Conservation (phyloP, 2,329 filamentous ascomycete species). For the Xylaria sp. region DNA sequence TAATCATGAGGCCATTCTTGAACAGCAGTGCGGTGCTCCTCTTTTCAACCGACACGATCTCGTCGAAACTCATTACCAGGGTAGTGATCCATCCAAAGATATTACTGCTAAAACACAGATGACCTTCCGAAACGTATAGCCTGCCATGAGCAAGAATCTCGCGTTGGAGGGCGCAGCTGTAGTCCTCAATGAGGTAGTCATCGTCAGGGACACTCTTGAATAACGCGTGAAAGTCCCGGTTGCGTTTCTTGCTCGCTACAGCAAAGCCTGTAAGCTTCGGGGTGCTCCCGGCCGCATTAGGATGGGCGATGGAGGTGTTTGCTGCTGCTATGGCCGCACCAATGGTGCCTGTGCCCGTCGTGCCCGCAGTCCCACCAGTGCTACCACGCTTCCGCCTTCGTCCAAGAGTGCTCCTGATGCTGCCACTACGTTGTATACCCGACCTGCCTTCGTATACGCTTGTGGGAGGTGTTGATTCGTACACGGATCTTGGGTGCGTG, state of each 20-base stretch:
- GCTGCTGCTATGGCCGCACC: slow-evolving; percentile 73
- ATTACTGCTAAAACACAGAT: slow-evolving; percentile 98
- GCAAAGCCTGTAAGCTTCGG: slow-evolving; percentile 92
- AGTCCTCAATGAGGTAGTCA: slow-evolving; percentile 97
- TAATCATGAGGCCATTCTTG: slow-evolving; percentile 96
- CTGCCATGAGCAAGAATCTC: slow-evolving; percentile 94
- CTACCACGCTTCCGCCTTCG: slow-evolving; percentile 79
- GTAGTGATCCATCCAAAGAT: slow-evolving; percentile 98
- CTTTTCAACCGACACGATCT: slow-evolving; percentile 96
- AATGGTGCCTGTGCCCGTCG: slow-evolving; percentile 64
- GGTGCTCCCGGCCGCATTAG: slow-evolving; percentile 57
- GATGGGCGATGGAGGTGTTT: slow-evolving; percentile 69
- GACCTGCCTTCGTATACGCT: slow-evolving; percentile 67
- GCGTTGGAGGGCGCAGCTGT: slow-evolving; percentile 92
- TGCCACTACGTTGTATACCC: slow-evolving; percentile 65
- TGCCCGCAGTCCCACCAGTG: slow-evolving; percentile 66
- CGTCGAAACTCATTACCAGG: slow-evolving; percentile 96
- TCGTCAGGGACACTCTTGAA: slow-evolving; percentile 98
- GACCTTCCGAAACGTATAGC: slow-evolving; percentile 94
- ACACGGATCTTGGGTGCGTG: slow-evolving; percentile 52
- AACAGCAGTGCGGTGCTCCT: slow-evolving; percentile 94
- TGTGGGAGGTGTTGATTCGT: slow-evolving; percentile 63
- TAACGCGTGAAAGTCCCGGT: slow-evolving; percentile 88
- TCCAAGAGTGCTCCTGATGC: slow-evolving; percentile 64
- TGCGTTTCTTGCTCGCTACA: slow-evolving; percentile 93